phyloP scores from a whole-genome alignment of 208 protist species.

The Wallacemonas sp. region DNA sequence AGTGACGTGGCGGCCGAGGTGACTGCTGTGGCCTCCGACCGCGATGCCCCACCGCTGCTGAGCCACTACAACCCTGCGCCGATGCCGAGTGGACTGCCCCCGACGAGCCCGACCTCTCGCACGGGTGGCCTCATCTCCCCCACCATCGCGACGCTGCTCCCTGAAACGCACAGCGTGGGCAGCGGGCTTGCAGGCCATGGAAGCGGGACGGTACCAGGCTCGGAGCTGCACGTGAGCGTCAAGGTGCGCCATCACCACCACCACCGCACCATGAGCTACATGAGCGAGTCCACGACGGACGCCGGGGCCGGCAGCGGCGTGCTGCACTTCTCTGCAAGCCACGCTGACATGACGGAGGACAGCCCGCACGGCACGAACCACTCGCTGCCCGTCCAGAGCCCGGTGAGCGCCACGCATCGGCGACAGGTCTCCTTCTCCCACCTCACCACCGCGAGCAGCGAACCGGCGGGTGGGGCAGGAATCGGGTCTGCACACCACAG shows the following conservation, averaged over 20 bases:
- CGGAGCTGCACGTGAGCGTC: slow-evolving; percentile 31
- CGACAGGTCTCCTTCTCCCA: slow-evolving; percentile 2
- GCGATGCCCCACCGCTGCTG: neutral
- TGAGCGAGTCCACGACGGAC: slow-evolving; percentile 26
- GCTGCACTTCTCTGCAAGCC: slow-evolving; percentile 6
- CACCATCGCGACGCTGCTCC: neutral
- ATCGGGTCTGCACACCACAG: neutral
- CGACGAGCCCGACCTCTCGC: neutral
- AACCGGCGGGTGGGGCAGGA: neutral
- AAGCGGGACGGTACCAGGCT: slow-evolving; percentile 8
- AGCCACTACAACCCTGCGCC: neutral
- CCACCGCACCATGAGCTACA: slow-evolving; percentile 21
- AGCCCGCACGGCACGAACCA: slow-evolving; percentile 1
- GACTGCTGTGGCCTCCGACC: neutral
- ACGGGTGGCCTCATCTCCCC: neutral
- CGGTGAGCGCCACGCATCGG: neutral
- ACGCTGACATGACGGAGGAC: neutral
- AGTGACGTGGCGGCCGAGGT: neutral
- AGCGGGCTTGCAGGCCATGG: too few species aligned
- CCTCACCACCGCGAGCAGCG: neutral
- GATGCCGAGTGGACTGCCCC: neutral
- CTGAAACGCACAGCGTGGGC: too few species aligned
- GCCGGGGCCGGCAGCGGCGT: neutral
- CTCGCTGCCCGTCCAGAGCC: neutral
- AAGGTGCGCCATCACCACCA: slow-evolving; percentile 29